A percentile compares a stretch with the other conserved stretches of the same genome.
Conservation (phyloP, 306 rosid genomes). For the Prunus salicina region DNA sequence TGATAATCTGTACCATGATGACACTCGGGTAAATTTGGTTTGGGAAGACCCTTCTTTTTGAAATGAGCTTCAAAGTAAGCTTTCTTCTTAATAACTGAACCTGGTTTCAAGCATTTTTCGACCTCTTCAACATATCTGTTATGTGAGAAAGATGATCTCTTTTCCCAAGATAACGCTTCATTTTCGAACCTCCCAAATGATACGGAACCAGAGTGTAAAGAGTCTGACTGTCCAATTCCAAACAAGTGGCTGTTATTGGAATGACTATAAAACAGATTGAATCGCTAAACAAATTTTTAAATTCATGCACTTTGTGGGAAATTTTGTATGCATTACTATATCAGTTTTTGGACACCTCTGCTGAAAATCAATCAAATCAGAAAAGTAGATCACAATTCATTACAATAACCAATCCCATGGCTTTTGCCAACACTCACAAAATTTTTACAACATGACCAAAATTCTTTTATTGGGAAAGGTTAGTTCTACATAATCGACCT, state of each 20-base stretch:
- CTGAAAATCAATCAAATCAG: neutral
- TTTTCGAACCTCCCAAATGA: constrained; percentile 81
- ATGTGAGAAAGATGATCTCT: constrained; percentile 72
- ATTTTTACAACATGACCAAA: neutral
- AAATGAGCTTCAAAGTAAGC: constrained; percentile 81
- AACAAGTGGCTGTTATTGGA: constrained; percentile 22
- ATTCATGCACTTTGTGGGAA: neutral
- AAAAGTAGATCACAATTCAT: neutral
- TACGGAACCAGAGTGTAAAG: constrained; percentile 72
- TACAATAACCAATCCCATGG: neutral
- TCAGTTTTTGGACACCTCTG: neutral
- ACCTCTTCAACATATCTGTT: constrained; percentile 80
- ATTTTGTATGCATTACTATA: neutral
- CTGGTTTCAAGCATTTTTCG: constrained; percentile 70
- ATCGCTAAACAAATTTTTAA: neutral
- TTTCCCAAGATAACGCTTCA: constrained; percentile 72
- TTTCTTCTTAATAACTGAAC: constrained; percentile 64
- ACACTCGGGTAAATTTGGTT: constrained; percentile 29
- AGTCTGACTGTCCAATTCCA: constrained; percentile 55
- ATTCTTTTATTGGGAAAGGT: neutral
- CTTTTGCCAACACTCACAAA: neutral
- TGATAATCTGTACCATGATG: constrained; percentile 21
- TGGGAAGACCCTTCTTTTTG: constrained; percentile 60
- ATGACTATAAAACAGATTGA: neutral
- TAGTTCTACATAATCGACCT: neutral